Conservation (phyloP, 2,329 filamentous ascomycete genomes). For the Chrysosporium keratinophilum region DNA sequence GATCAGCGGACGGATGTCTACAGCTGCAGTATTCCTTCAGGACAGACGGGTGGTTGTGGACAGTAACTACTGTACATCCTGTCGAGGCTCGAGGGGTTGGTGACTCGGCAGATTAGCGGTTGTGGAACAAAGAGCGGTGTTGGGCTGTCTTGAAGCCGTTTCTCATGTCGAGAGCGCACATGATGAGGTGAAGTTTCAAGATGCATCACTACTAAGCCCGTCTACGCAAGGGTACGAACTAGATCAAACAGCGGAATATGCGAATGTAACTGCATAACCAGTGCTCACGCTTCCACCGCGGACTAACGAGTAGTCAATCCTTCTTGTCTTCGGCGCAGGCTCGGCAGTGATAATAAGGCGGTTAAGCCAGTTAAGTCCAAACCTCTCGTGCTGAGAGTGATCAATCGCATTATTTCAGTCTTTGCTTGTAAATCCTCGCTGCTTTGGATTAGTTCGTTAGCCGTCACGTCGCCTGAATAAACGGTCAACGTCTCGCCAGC, state of each 20-base stretch:
- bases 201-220: not conserved
- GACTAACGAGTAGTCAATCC: not conserved
- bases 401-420: no score
- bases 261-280: no score
- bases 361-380: no score
- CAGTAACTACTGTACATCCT: not conserved
- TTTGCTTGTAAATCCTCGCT: not conserved
- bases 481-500: not conserved
- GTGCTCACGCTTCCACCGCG: no score
- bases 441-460: not conserved
- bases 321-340: not conserved
- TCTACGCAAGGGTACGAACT: not conserved
- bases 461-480: not conserved
- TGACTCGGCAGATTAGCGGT: not conserved
- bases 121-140: slow-evolving; percentile 1
- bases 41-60: not conserved
- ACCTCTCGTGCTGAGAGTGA: no score
- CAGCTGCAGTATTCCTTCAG: not conserved
- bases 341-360: not conserved
- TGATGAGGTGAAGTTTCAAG: not conserved
- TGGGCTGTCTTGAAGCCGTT: not conserved
- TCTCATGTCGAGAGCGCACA: not conserved
- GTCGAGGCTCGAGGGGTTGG: not conserved
- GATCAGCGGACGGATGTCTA: not conserved
- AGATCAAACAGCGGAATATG: not conserved